Conservation (phyloP, 345 rosid species). For the Camelina laxa region DNA sequence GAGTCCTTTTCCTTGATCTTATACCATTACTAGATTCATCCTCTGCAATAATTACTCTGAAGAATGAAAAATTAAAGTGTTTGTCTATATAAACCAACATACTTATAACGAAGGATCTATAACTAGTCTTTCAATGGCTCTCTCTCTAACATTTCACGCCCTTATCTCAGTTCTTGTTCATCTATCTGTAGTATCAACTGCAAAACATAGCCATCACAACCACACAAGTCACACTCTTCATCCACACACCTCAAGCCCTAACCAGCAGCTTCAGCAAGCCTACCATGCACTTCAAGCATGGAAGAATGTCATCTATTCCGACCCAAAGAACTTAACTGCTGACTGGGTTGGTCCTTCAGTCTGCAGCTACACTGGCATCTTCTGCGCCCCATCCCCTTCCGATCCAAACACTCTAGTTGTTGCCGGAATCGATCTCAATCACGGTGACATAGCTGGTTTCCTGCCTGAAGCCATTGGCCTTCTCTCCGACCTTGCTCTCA, state of each 20-base stretch:
- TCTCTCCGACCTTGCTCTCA: constrained; percentile 70
- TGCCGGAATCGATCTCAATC: constrained; percentile 79
- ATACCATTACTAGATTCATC: constrained; percentile 43
- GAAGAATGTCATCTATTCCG: constrained; percentile 82
- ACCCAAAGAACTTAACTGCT: constrained; percentile 72
- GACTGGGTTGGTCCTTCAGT: constrained; percentile 81
- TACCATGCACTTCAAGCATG: constrained; percentile 73
- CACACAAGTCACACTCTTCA: constrained; percentile 41
- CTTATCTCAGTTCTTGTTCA: constrained; percentile 32
- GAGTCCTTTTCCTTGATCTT: constrained; percentile 55
- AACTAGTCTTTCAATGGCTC: constrained; percentile 31
- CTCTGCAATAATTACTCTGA: constrained; percentile 47
- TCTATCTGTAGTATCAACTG: constrained; percentile 47
- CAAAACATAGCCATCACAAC: constrained; percentile 54
- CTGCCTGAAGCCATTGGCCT: constrained; percentile 80
- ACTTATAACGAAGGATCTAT: constrained; percentile 28
- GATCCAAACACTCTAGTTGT: constrained; percentile 60
- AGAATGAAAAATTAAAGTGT: constrained; percentile 42
- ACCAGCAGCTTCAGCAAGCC: constrained; percentile 70
- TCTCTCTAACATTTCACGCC: constrained; percentile 39
- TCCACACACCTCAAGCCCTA: constrained; percentile 42
- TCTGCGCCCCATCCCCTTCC: constrained; percentile 60
- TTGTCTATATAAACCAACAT: constrained; percentile 43
- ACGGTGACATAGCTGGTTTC: constrained; percentile 75
- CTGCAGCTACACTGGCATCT: constrained; percentile 70